Base-by-base conservation (phyloP, 805 yeast species). In the Teunomyces aglyptinius region DNA sequence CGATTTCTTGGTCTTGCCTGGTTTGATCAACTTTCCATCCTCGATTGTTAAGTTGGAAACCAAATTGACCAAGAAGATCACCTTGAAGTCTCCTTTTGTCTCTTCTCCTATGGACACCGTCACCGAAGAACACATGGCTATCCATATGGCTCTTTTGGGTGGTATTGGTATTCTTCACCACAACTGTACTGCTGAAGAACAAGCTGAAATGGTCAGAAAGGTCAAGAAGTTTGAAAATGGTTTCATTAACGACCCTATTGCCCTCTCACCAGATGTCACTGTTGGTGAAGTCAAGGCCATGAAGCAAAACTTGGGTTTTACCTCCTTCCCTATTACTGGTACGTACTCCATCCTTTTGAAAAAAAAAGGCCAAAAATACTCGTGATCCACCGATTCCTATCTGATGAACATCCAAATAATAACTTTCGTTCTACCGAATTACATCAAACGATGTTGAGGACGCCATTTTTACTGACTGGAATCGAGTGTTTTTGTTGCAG, bases 371-470 rank as follows among this genome's bases (percentile, higher is more conserved):
- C 24, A 18, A 18, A 12, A 39, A 20, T 39, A 26, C 32, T 34
- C 22, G 33, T 10, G 36, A 45, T 46, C 34, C 48, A 52, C 50
- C 38, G 24, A 39, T 52, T 49, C 49, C 49, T 43, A 41, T 24
- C 65, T 82, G 88, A 83, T 82, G 86, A 83, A 77, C 63, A 63
- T 64, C 61, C 43, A 58, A 45, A 67, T 65, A 68, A 77, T 88
- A 90, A 92, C 98, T 92, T 92, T 92, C 99, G 98, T 92, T 92
- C 99, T 92, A 85, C 98, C 96, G 97, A 85, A 65, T 71, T 67
- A 62, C 96, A 86, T 87, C 94, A 83, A 84, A 86, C 96, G 94
- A 90, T 87, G 96, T 81, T 89, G 97, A 72, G 95, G 97, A 90
- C 59, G 85, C 66, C 55, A 58, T 68, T 60, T 65, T 42, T 27